These are phyloP conservation scores for Apiosordaria backusii DNA, from an alignment of 495 filamentous ascomycete genomes.

Conservation along the genomic window DNA sequence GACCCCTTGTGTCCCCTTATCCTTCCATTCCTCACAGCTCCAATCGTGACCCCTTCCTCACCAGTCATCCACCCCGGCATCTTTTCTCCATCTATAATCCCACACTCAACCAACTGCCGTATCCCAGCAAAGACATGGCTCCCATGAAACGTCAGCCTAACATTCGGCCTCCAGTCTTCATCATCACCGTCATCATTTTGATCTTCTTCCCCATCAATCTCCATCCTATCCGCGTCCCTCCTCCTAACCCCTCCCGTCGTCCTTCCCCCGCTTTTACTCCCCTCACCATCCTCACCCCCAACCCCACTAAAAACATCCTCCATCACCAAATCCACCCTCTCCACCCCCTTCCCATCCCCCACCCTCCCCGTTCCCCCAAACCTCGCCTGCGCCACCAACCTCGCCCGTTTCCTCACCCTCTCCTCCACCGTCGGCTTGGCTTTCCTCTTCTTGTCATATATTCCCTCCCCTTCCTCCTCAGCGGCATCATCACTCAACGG, in stretches of 20 bases:
- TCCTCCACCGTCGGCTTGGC: slow-evolving; percentile 25
- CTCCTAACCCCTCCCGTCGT: not conserved
- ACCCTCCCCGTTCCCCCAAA: slow-evolving; percentile 51
- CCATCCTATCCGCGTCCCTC: not conserved
- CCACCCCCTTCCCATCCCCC: slow-evolving; percentile 54
- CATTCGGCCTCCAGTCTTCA: slow-evolving; percentile 50
- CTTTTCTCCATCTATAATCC: slow-evolving; percentile 65
- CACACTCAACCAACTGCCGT: slow-evolving; percentile 67
- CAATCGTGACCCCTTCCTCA: slow-evolving; percentile 73
- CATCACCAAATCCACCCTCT: slow-evolving; percentile 8
- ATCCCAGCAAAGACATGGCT: slow-evolving; percentile 78
- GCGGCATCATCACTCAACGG: slow-evolving; percentile 22
- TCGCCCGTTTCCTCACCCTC: slow-evolving; percentile 40
- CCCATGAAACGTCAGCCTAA: slow-evolving; percentile 68
- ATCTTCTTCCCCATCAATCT: slow-evolving; percentile 16
- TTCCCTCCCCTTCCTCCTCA: not conserved
- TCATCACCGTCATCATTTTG: slow-evolving; percentile 31
- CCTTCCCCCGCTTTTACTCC: too few species aligned
- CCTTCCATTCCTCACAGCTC: slow-evolving; percentile 60
- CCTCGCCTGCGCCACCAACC: slow-evolving; percentile 47
- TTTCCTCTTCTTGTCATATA: slow-evolving; percentile 2
- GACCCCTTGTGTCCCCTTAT: slow-evolving; percentile 50
- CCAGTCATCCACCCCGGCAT: slow-evolving; percentile 94
- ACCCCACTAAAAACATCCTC: not conserved
- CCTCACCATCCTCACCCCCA: not conserved